These are phyloP conservation scores for Fusarium coffeatum DNA, from an alignment of 2,329 filamentous ascomycete species.

Conservation along the genomic window DNA sequence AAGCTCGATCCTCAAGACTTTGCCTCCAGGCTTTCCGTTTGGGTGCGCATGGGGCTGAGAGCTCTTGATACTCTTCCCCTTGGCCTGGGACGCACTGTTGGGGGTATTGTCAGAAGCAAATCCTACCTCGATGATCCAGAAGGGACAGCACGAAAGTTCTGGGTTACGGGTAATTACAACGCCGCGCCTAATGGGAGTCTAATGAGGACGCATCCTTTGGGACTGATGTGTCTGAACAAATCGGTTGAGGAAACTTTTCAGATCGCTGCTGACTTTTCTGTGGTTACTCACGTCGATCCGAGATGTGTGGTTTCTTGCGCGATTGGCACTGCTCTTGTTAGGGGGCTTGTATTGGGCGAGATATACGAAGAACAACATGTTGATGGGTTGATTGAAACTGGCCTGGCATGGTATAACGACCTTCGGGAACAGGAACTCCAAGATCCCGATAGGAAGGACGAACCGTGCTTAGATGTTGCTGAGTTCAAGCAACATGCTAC, in stretches of 20 bases:
- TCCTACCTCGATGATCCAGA: conserved; percentile 56
- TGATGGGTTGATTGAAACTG: conserved; percentile 55
- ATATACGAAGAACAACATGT: conserved; percentile 55
- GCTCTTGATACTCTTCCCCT: conserved; percentile 60
- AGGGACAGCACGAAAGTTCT: conserved; percentile 54
- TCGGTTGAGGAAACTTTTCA: conserved; percentile 57
- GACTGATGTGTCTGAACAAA: conserved; percentile 58
- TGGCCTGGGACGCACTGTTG: conserved; percentile 61
- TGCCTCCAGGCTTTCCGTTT: conserved; percentile 58
- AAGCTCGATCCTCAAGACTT: conserved; percentile 55
- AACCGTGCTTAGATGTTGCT: conserved; percentile 52
- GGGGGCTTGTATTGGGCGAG: conserved; percentile 60
- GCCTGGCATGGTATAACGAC: conserved; percentile 53
- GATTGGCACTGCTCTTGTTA: conserved; percentile 59
- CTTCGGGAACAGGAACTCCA: conserved; percentile 37
- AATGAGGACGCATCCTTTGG: conserved; percentile 65
- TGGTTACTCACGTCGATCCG: conserved; percentile 63
- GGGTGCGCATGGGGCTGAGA: conserved; percentile 60
- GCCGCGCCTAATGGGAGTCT: conserved; percentile 64
- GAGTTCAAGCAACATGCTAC: conserved; percentile 58
- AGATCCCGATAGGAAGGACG: conserved; percentile 44
- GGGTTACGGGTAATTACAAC: conserved; percentile 54
- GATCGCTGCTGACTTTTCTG: conserved; percentile 55
- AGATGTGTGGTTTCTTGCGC: conserved; percentile 63
- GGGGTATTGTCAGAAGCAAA: conserved; percentile 55